phyloP scores from a whole-genome alignment of 306 rosid species.

The Glycine tomentella region DNA sequence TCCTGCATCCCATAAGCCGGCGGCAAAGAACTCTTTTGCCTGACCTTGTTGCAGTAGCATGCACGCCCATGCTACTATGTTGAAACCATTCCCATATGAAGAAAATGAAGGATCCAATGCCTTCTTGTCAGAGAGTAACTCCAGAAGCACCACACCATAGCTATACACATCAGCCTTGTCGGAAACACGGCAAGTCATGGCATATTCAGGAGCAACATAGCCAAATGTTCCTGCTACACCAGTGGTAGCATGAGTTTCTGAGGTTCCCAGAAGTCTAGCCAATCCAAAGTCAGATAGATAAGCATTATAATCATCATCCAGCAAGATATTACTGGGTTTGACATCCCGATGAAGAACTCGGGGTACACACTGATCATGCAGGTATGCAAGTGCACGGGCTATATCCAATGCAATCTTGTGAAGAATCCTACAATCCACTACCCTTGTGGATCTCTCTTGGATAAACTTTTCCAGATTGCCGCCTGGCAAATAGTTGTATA shows the following conservation, averaged over 20 bases:
- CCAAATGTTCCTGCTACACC: conserved; percentile 96
- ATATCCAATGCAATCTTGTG: no score
- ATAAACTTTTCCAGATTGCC: no score
- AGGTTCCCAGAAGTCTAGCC: conserved; percentile 89
- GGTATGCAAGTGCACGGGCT: no score
- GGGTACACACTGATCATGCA: conserved; percentile 86
- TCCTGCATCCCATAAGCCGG: conserved; percentile 84
- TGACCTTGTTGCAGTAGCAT: conserved; percentile 83
- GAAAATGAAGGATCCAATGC: conserved; percentile 91
- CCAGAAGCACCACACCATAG: conserved; percentile 90
- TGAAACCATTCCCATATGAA: conserved; percentile 81
- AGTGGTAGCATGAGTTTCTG: conserved; percentile 93
- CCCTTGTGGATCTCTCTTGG: no score
- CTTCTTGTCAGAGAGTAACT: conserved; percentile 88
- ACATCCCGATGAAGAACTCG: conserved; percentile 91
- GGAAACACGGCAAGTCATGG: conserved; percentile 93
- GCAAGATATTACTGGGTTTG: conserved; percentile 86
- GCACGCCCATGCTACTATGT: conserved; percentile 87
- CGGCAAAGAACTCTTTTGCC: conserved; percentile 77
- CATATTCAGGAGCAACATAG: conserved; percentile 90
- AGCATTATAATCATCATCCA: conserved; percentile 83
- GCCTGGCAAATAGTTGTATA: no score
- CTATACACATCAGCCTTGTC: conserved; percentile 93
- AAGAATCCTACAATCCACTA: no score
- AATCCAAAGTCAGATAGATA: conserved; percentile 86